Evolutionary conservation across 495 filamentous ascomycete genomes (phyloP), one percentile per base, ranked within the genome.

Genomic region (Pyrenula massariospora): DNA sequence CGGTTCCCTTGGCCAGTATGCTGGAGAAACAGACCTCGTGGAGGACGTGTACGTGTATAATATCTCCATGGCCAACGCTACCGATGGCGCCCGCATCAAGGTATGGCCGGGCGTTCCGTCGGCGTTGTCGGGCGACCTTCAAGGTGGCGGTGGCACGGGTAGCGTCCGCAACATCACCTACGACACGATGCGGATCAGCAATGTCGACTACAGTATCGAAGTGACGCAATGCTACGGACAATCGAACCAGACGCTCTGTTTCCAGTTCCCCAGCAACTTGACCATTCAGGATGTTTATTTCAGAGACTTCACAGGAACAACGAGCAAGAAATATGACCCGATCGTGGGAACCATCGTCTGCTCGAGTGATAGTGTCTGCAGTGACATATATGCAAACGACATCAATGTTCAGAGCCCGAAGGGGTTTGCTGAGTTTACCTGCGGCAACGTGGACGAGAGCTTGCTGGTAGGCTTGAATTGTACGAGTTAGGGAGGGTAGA

Each of bases 21-120:
- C 67, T 2, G 81, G 77, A 24, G 75, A 80, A 56, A 74, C 76
- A 49, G 84, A 88, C 61, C 84, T 86, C 54, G 82, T 88, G 2
- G 68, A 83, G 65, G 80, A 86, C 56, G 59, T 87, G 10, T 78
- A 80, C 55, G 77, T 86, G 47, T 82, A 78, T 69, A 88, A 87
- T 61, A 74, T 84, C 58, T 80, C 75, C 55, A 84, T 88, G 81
- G 73, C 73, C 63, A 83, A 86, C 57, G 79, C 83, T 8, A 77
- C 76, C 2, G 77, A 86, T 59, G 83, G 84, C 52, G 84, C 83
- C 10, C 82, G 84, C 48, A 87, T 87, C 69, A 87, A 88, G 69
- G 82, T 84, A 60, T 86, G 83, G 83, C 81, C 83, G 1, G 81
- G 81, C 49, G 64, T 70, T 20, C 63, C 73, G 15, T 73, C 73